A percentile compares a stretch with the other conserved stretches of the same genome.
Evolutionary conservation across 257 asterid genomes (phyloP).

Genomic region (Echium plantagineum): DNA sequence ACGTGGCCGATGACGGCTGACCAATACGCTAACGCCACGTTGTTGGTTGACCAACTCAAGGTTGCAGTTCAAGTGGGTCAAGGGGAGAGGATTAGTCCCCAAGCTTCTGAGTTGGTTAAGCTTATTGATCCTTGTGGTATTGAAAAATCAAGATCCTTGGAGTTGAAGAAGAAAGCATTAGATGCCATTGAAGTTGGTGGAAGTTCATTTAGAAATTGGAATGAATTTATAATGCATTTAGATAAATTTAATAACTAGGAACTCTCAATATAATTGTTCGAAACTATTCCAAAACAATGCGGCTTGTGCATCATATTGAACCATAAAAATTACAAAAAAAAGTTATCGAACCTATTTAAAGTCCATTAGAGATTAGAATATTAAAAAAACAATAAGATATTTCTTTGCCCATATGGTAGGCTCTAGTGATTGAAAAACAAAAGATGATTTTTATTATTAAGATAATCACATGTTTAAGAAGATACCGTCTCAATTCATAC

Average conservation of each 20-base stretch:
- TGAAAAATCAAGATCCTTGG: background rate
- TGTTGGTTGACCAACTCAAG: conserved; percentile 4
- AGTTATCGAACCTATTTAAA: too few species aligned
- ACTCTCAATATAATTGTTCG: too few species aligned
- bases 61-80: conserved; percentile 1
- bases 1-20: conserved; percentile 3
- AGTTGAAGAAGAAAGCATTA: background rate
- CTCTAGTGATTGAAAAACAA: too few species aligned
- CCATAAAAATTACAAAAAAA: too few species aligned
- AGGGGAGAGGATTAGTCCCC: background rate
- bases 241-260: background rate
- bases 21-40: background rate
- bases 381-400: too few species aligned
- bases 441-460: too few species aligned
- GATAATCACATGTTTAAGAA: too few species aligned
- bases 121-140: background rate
- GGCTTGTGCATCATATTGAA: too few species aligned
- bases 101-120: background rate
- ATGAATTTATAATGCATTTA: background rate
- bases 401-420: too few species aligned
- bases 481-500: too few species aligned
- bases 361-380: too few species aligned
- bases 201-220: conserved; percentile 1
- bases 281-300: too few species aligned
- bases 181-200: background rate